These are phyloP conservation scores for Medicago ruthenica DNA, from an alignment of 306 rosid genomes.

Conservation along the genomic window DNA sequence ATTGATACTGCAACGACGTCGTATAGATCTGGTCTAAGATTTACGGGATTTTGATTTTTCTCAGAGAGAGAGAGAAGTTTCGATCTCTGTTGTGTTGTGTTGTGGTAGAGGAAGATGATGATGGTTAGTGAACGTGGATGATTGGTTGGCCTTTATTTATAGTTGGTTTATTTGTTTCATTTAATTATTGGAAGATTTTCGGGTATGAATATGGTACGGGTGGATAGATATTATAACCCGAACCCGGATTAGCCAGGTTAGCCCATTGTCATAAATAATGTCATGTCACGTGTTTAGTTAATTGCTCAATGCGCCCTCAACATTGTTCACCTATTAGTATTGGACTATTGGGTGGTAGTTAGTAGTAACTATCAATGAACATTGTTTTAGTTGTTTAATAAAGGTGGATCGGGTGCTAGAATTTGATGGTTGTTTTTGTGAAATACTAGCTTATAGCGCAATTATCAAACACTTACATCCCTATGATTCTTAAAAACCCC, in stretches of 20 bases:
- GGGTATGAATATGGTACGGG: not conserved
- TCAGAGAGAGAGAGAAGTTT: constrained; percentile 5
- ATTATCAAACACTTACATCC: too few relatives aligned
- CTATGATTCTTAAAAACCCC: too few relatives aligned
- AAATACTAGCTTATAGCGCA: too few relatives aligned
- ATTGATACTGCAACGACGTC: constrained; percentile 47
- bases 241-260: not conserved
- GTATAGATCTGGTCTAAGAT: constrained; percentile 55
- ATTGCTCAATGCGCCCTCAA: not conserved
- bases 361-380: too few relatives aligned
- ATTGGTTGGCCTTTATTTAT: constrained; percentile 4
- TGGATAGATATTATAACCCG: not conserved
- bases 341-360: too few relatives aligned
- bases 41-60: not conserved
- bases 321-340: too few relatives aligned
- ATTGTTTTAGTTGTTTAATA: too few relatives aligned
- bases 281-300: not conserved
- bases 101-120: not conserved
- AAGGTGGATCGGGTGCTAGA: too few relatives aligned
- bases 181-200: not conserved
- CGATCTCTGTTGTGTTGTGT: constrained; percentile 33
- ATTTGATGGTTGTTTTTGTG: too few relatives aligned
- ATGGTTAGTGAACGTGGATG: constrained; percentile 16
- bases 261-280: not conserved
- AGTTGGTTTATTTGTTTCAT: constrained; percentile 23